phyloP scores from a whole-genome alignment of 192 early-diverging fungal genomes.

The Backusella tarrabulga region DNA sequence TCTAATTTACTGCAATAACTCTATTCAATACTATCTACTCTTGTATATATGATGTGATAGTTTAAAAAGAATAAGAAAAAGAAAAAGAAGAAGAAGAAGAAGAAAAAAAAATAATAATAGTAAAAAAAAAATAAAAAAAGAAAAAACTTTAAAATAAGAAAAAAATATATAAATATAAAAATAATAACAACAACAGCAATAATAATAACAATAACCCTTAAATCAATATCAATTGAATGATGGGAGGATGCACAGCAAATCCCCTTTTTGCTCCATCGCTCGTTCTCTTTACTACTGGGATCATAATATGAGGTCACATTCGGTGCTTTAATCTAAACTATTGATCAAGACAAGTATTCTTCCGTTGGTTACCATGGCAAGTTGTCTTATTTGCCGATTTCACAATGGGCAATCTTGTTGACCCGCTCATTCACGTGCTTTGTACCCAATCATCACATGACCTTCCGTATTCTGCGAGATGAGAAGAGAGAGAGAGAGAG shows the following conservation, averaged over 20 bases:
- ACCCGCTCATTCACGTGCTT: not conserved
- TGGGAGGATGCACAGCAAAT: not conserved
- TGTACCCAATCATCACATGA: not conserved
- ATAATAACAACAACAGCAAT: not conserved
- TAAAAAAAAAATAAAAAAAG: not conserved
- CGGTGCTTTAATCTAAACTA: not conserved
- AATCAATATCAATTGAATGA: not conserved
- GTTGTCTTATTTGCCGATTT: not conserved
- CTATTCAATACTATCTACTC: not conserved
- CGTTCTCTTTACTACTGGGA: not conserved
- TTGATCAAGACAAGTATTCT: not conserved
- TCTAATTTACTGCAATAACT: not conserved
- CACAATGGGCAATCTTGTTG: not conserved
- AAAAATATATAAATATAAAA: not conserved
- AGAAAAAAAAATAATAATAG: not conserved
- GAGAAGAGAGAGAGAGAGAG: no score
- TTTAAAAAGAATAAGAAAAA: not conserved
- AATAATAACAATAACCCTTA: not conserved
- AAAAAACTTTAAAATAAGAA: not conserved
- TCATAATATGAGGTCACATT: not conserved
- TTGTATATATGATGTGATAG: not conserved
- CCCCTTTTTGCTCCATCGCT: not conserved
- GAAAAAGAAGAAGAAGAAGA: not conserved
- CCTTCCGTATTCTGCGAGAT: not conserved
- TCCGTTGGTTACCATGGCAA: not conserved